Percentiles rank a stretch among this genome's conserved stretches.
phyloP scores from a whole-genome alignment of 345 rosid genomes.

The Arabidopsis suecica region DNA sequence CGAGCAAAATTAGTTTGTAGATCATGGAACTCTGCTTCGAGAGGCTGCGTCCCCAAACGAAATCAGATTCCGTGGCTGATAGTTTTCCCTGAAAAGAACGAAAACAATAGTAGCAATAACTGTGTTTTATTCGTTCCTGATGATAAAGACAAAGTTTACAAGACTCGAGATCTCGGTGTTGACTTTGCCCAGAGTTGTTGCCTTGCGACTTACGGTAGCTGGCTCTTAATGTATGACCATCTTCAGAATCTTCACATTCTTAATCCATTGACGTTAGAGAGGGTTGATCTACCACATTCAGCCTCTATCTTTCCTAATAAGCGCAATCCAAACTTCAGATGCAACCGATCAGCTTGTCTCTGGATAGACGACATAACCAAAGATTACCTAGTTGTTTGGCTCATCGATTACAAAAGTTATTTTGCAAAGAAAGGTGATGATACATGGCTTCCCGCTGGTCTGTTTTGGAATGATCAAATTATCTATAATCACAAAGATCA shows the following conservation, averaged over 20 bases:
- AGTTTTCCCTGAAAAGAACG: not conserved
- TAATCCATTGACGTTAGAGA: constrained; percentile 20
- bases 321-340: too few species aligned
- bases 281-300: not conserved
- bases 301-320: too few species aligned
- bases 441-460: not conserved
- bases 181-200: not conserved
- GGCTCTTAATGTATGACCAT: constrained; percentile 3
- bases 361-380: constrained; percentile 2
- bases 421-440: not conserved
- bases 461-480: not conserved
- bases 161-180: constrained; percentile 23
- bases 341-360: not conserved
- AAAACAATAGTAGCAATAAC: not conserved
- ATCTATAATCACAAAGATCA: not conserved
- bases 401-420: too few species aligned
- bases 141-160: constrained; percentile 13
- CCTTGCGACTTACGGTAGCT: not conserved
- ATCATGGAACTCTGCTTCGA: constrained; percentile 19
- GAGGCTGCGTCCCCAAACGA: constrained; percentile 5
- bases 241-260: constrained; percentile 15
- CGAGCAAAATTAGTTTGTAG: constrained; percentile 20
- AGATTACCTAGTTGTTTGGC: constrained; percentile 1
- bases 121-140: constrained; percentile 16
- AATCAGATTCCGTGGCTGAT: constrained; percentile 21